Base-by-base conservation (phyloP, 371 early-diverging fungal species). In the Funneliformis caledonium region DNA sequence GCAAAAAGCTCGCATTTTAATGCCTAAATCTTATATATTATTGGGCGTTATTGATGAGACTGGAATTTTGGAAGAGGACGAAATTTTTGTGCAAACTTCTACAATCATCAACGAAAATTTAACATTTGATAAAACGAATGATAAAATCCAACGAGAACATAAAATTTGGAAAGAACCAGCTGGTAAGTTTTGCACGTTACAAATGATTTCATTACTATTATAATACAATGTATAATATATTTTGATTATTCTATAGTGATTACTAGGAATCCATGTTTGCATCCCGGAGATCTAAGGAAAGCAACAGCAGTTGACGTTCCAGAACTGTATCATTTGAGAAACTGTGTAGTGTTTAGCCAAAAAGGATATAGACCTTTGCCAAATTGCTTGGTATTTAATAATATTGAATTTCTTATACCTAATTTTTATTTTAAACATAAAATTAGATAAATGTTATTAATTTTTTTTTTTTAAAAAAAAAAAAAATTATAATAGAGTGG, bases 21-120 rank as follows among this genome's bases (percentile, higher is more conserved):
- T 96, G 0, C 89, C 89, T 0, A 82, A 93, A 5, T 93, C 94
- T 0, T 92, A 91, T 4, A 86, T 87, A 48, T 84, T 96, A 6
- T 84, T 95, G 7, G 97, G 97, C 11, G 91, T 96, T 4, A 81
- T 94, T 81, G 97, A 97, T 81, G 96, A 96, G 82, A 90, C 90
- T 2, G 87, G 85, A 0, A 82, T 86, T 0, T 81, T 97, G 16
- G 83, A 91, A 60, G 31, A 50, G 50, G 86, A 88, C 12, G 89
- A 95, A 79, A 88, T 96, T 0, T 96, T 93, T 88, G 87, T 91
- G 4, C 93, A 91, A 64, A 84, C 89, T 0, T 86, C 85, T 2
- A 85, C 84, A 14, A 81, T 76, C 0, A 31, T 52, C 0, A 33
- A 48, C 0, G 60, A 80, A 3, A 56, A 79, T 14, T 73, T 22